Conservation (phyloP, 331 rosid species). For the Cydonia oblonga region DNA sequence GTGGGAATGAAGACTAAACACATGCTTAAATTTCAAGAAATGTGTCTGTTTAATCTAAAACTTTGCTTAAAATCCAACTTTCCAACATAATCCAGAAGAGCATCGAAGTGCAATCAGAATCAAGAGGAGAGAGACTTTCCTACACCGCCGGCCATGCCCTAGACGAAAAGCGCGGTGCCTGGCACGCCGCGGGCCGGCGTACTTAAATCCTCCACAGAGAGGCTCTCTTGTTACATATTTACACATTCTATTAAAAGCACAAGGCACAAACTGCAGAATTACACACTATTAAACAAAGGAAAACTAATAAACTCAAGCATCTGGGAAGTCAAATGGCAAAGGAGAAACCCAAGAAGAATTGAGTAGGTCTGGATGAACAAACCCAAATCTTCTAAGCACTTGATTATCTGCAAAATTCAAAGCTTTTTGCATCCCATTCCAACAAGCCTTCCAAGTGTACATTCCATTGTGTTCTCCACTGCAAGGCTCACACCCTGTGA, state of each 20-base stretch:
- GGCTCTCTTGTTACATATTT: neutral
- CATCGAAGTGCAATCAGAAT: neutral
- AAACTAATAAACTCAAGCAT: neutral
- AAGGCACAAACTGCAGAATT: neutral
- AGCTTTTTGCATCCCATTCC: constrained; percentile 82
- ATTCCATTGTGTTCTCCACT: constrained; percentile 55
- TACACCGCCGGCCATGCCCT: neutral
- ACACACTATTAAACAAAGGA: neutral
- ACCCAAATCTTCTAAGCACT: constrained; percentile 51
- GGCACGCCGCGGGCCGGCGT: neutral
- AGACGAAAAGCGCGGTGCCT: neutral
- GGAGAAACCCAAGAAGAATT: constrained; percentile 31
- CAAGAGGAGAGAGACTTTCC: neutral
- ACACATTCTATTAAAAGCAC: neutral
- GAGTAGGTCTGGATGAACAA: constrained; percentile 34
- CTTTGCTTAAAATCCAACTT: neutral
- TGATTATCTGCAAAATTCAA: constrained; percentile 79
- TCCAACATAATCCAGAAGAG: neutral
- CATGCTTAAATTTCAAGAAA: neutral
- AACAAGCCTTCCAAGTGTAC: constrained; percentile 51
- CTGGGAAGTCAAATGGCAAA: constrained; percentile 47
- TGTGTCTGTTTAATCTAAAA: neutral
- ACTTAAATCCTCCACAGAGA: neutral
- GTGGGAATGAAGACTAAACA: neutral
- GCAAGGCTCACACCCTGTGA: constrained; percentile 84